These are phyloP conservation scores for Artemisia annua DNA, from an alignment of 129 eudicot species.

Conservation along the genomic window DNA sequence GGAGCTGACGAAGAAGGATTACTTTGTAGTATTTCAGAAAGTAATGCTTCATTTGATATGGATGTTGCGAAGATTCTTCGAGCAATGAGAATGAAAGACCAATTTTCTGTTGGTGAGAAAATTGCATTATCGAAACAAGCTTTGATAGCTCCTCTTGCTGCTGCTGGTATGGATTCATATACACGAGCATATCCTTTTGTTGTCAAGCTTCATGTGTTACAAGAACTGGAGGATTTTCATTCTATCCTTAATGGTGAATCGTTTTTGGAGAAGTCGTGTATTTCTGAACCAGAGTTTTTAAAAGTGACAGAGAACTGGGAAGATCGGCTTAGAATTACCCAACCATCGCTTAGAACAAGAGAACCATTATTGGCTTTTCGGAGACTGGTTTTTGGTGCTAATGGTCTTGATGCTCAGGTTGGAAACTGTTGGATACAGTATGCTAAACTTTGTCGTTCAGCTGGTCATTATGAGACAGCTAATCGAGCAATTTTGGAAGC, in stretches of 20 bases:
- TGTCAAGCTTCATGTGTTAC: slow-evolving; percentile 91
- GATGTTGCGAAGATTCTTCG: slow-evolving; percentile 94
- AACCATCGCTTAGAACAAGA: slow-evolving; percentile 93
- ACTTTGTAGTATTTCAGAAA: slow-evolving; percentile 88
- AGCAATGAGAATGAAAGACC: slow-evolving; percentile 84
- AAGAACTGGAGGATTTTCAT: slow-evolving; percentile 86
- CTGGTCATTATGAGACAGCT: slow-evolving; percentile 99
- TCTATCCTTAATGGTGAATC: slow-evolving; percentile 78
- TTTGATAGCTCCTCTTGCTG: slow-evolving; percentile 96
- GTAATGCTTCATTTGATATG: slow-evolving; percentile 91
- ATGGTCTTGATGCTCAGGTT: slow-evolving; percentile 67
- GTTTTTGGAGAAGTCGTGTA: slow-evolving; percentile 66
- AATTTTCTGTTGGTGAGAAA: slow-evolving; percentile 70
- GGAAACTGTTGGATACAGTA: slow-evolving; percentile 96
- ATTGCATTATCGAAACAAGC: slow-evolving; percentile 92
- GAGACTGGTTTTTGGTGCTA: slow-evolving; percentile 86
- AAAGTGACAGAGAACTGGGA: slow-evolving; percentile 75
- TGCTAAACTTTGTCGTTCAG: slow-evolving; percentile 96
- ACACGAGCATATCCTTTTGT: slow-evolving; percentile 95
- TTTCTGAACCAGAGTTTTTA: slow-evolving; percentile 58
- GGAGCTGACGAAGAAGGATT: slow-evolving; percentile 95
- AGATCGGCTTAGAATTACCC: slow-evolving; percentile 73
- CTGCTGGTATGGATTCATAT: slow-evolving; percentile 99
- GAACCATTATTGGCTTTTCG: slow-evolving; percentile 97
- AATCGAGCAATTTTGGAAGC: slow-evolving; percentile 96